Base-by-base conservation (phyloP, 106 monocot genomes). In the Iris macrosiphon region DNA sequence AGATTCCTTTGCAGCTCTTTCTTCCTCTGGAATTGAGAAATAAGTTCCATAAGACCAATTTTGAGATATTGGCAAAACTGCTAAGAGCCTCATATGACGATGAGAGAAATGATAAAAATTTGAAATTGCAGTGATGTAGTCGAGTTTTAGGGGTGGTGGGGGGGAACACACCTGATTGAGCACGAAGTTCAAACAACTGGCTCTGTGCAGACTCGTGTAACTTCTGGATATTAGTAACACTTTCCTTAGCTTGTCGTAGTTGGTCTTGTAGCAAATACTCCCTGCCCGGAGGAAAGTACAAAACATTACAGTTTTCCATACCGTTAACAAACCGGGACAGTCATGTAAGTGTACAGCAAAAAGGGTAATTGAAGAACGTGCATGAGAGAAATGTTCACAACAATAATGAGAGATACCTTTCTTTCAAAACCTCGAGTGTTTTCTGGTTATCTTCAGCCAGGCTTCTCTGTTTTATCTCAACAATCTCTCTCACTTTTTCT, bases 371-470 rank as follows among this genome's bases (percentile, higher is more conserved):
- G 12, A 20, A 32, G 30, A n/a, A 52, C 17, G n/a, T n/a, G n/a
- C n/a, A n/a, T n/a, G n/a, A n/a, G n/a, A n/a, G 1, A 9, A 32
- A 53, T 53, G 17, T 53, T 53, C 32, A 53, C 10, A 7, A 19
- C n/a, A n/a, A n/a, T 5, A 50, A 55, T 17, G 13, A 51, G 19
- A 49, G 25, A 25, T 68, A 96, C 95, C 95, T 89, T 72, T 96
- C 95, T 76, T 89, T 96, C 18, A 96, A 54, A 60, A 86, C 85
- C 56, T 96, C 95, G 21, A 96, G 76, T 33, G 89, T 96, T 72
- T 86, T 96, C 60, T 96, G 95, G 52, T 82, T 96, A 65, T 96
- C 95, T 73, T 96, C 95, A 32, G 95, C 85, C 27, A 96, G 66
- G 57, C 77, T 96, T 19, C 95, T 82, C 53, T 96, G 95, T 55